These are phyloP conservation scores for Calonectria fujianensis DNA, from an alignment of 2,329 filamentous ascomycete species.

Conservation along the genomic window DNA sequence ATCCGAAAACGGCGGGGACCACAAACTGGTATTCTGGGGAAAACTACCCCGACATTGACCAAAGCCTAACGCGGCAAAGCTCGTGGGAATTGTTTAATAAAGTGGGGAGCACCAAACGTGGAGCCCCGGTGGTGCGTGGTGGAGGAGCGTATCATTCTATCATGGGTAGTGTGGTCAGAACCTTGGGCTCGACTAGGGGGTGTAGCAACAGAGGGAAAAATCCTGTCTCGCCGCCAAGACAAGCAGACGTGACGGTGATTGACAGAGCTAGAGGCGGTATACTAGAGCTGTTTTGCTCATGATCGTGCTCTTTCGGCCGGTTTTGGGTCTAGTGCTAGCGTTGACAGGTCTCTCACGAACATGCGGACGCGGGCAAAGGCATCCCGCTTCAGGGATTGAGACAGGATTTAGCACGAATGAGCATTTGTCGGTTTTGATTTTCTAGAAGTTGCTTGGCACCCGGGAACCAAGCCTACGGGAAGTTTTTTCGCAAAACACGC, in stretches of 20 bases:
- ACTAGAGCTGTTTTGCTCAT: not conserved
- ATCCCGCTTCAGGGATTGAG: constrained; percentile 10
- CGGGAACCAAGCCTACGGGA: not conserved
- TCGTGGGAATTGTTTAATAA: constrained; percentile 10
- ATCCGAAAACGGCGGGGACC: constrained; percentile 16
- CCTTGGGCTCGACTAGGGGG: constrained; percentile 3
- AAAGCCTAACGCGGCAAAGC: constrained; percentile 8
- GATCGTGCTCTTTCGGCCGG: not conserved
- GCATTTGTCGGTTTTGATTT: constrained; percentile 30
- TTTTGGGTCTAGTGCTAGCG: not conserved
- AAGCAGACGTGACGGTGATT: not conserved
- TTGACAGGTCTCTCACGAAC: constrained; percentile 6
- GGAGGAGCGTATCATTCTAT: constrained; percentile 23
- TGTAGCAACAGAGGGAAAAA: not conserved
- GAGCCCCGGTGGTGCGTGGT: constrained; percentile 9
- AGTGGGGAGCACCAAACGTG: constrained; percentile 22
- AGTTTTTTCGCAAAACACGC: not conserved
- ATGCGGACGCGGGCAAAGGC: not conserved
- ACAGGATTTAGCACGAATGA: constrained; percentile 9
- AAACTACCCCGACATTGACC: constrained; percentile 7
- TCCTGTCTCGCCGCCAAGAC: constrained; percentile 14
- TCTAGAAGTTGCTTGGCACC: not conserved
- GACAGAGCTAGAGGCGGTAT: constrained; percentile 23
- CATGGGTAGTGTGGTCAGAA: constrained; percentile 10
- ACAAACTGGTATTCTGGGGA: constrained; percentile 19